These are phyloP conservation scores for Plectosphaerella cucumerina DNA, from an alignment of 2,329 filamentous ascomycete genomes.

Conservation along the genomic window DNA sequence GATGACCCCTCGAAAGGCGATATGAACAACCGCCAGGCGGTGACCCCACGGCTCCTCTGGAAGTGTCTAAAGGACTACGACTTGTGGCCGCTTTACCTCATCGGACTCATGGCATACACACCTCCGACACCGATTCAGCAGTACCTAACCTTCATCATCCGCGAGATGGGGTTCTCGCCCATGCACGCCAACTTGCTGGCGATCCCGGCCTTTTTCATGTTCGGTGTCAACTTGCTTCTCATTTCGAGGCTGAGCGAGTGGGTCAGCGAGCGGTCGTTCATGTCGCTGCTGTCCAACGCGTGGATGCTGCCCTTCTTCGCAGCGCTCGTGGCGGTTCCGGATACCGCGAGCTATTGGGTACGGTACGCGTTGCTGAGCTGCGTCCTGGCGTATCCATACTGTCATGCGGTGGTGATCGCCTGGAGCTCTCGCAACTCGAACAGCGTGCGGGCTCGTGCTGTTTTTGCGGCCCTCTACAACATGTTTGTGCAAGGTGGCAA, in stretches of 20 bases:
- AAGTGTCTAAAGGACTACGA: conserved; percentile 49
- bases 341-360: conserved; percentile 31
- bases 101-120: conserved; percentile 44
- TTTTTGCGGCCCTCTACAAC: conserved; percentile 55
- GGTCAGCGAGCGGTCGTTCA: conserved; percentile 35
- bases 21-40: conserved; percentile 54
- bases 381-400: conserved; percentile 23
- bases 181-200: conserved; percentile 48
- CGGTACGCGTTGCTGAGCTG: conserved; percentile 29
- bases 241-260: conserved; percentile 29
- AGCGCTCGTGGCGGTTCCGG: conserved; percentile 32
- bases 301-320: conserved; percentile 48
- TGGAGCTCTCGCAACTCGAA: conserved; percentile 55
- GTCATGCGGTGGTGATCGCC: conserved; percentile 25
- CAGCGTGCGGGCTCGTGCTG: conserved; percentile 52
- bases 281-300: conserved; percentile 19
- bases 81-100: conserved; percentile 51
- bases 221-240: conserved; percentile 23
- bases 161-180: conserved; percentile 43
- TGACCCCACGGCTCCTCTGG: conserved; percentile 43
- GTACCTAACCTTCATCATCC: conserved; percentile 50
- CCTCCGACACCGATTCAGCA: conserved; percentile 38
- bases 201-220: conserved; percentile 42
- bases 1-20: conserved; percentile 54
- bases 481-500: neutral